A percentile compares a stretch with the other conserved stretches of the same genome.
phyloP scores from a whole-genome alignment of 352 stramenopile genomes.

The Globisporangium camurandrum region DNA sequence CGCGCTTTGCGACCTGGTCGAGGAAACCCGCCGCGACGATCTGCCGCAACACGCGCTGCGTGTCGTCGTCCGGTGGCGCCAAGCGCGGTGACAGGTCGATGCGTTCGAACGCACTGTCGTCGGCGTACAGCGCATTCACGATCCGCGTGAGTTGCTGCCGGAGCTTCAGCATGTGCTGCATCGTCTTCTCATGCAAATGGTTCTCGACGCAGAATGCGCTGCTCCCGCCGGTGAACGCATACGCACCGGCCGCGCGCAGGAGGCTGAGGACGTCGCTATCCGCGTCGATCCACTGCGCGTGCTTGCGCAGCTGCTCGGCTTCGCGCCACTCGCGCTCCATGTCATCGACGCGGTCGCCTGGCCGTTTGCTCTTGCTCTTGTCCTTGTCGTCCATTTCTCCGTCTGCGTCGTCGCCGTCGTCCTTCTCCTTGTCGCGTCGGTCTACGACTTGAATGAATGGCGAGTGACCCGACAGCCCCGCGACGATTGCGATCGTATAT shows the following conservation, averaged over 20 bases:
- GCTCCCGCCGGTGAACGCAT: slow-evolving; percentile 61
- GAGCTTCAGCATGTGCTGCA: slow-evolving; percentile 86
- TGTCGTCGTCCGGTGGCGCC: slow-evolving; percentile 52
- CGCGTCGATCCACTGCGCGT: slow-evolving; percentile 70
- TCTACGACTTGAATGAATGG: slow-evolving; percentile 66
- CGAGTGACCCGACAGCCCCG: slow-evolving; percentile 61
- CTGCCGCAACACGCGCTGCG: slow-evolving; percentile 55
- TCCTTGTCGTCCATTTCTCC: slow-evolving; percentile 16
- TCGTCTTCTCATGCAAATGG: slow-evolving; percentile 79
- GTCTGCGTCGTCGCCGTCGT: slow-evolving; percentile 19
- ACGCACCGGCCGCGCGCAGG: slow-evolving; percentile 65
- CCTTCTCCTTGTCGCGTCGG: slow-evolving; percentile 35
- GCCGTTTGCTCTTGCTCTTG: background rate
- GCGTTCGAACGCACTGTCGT: slow-evolving; percentile 20
- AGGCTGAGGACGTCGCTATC: slow-evolving; percentile 80
- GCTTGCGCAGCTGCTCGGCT: slow-evolving; percentile 60
- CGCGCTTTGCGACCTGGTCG: slow-evolving; percentile 76
- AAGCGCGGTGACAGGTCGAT: slow-evolving; percentile 56
- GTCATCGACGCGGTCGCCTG: slow-evolving; percentile 36
- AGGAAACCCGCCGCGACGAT: slow-evolving; percentile 76
- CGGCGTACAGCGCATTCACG: slow-evolving; percentile 58
- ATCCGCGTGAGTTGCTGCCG: slow-evolving; percentile 77
- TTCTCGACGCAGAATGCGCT: slow-evolving; percentile 66
- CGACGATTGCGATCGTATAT: slow-evolving; percentile 80
- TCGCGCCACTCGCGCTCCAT: slow-evolving; percentile 71